These are phyloP conservation scores for Sophora flavescens DNA, from an alignment of 306 rosid genomes.

Conservation along the genomic window DNA sequence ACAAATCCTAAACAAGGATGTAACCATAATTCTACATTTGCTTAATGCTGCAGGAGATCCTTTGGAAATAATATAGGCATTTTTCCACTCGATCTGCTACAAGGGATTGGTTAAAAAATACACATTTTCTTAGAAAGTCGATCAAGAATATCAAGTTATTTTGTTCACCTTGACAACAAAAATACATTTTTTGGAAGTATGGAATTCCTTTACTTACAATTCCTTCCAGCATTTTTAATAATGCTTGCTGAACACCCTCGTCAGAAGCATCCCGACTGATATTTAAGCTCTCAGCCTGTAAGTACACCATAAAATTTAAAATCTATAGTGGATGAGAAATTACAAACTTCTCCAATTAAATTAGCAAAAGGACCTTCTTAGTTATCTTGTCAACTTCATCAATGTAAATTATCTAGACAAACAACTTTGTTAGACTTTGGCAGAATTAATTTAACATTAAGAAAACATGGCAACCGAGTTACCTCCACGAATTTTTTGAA, in stretches of 20 bases:
- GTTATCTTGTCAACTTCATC: constrained; percentile 99
- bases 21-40: not conserved
- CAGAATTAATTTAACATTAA: constrained; percentile 31
- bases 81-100: not conserved
- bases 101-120: constrained; percentile 20
- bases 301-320: constrained; percentile 39
- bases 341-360: constrained; percentile 18
- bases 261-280: constrained; percentile 98
- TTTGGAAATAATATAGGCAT: not conserved
- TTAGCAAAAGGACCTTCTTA: constrained; percentile 72
- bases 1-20: not conserved
- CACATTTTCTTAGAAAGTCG: not conserved
- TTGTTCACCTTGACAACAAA: constrained; percentile 3
- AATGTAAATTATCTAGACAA: constrained; percentile 70
- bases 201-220: constrained; percentile 70
- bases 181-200: not conserved
- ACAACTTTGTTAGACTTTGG: constrained; percentile 33
- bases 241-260: constrained; percentile 98
- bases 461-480: constrained; percentile 44
- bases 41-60: not conserved
- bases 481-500: constrained; percentile 99
- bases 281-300: constrained; percentile 93
- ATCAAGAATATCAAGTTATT: constrained; percentile 1
- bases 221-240: constrained; percentile 98
- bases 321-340: constrained; percentile 35